phyloP scores from a whole-genome alignment of 2,329 filamentous ascomycete species.

The Trichoderma brevicompactum region DNA sequence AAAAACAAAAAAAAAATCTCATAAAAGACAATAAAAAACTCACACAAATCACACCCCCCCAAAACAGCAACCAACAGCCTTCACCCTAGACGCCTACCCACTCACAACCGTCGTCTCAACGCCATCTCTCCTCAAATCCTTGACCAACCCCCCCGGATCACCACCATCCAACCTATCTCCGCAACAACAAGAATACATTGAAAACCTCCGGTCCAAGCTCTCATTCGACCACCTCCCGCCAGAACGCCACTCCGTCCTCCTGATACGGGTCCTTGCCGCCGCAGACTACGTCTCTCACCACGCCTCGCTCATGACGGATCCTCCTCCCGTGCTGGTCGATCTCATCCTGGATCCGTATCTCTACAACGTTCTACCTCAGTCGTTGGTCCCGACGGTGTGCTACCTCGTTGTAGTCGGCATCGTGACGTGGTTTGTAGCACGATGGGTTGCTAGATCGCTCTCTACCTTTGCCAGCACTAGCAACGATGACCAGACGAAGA shows the following conservation, averaged over 20 bases:
- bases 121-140: slow-evolving; percentile 65
- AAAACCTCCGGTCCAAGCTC: not conserved
- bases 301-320: slow-evolving; percentile 71
- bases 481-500: slow-evolving; percentile 41
- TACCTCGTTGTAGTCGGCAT: slow-evolving; percentile 70
- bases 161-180: not conserved
- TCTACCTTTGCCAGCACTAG: slow-evolving; percentile 35
- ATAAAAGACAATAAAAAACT: not conserved
- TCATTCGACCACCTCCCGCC: not conserved
- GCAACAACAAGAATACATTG: not conserved
- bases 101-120: slow-evolving; percentile 64
- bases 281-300: slow-evolving; percentile 87
- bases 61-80: slow-evolving; percentile 82
- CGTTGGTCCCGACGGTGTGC: slow-evolving; percentile 70
- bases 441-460: slow-evolving; percentile 39
- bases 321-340: slow-evolving; percentile 77
- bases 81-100: slow-evolving; percentile 69
- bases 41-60: not conserved
- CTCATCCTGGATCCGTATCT: slow-evolving; percentile 85
- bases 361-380: slow-evolving; percentile 77
- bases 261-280: slow-evolving; percentile 74
- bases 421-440: slow-evolving; percentile 50
- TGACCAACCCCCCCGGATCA: slow-evolving; percentile 59
- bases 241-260: slow-evolving; percentile 57
- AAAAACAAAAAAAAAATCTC: not conserved